Evolutionary conservation across 371 early-diverging fungal species (phyloP).

Genomic region (Cokeromyces recurvatus): DNA sequence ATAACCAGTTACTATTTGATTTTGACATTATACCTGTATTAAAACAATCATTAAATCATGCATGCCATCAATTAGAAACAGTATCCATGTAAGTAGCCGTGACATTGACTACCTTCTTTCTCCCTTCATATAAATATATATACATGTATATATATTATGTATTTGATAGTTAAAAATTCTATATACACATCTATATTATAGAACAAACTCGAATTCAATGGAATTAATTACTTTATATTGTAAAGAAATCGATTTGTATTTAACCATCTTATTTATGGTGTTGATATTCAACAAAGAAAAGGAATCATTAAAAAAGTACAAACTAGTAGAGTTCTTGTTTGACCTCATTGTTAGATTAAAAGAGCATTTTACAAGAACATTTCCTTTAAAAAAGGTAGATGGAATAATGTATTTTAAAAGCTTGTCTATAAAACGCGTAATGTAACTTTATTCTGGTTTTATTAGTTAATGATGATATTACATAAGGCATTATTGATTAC

Average conservation of each 20-base stretch:
- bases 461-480: slow-evolving; percentile 59
- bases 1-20: slow-evolving; percentile 41
- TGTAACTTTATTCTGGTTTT: not conserved
- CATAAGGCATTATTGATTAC: slow-evolving; percentile 66
- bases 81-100: slow-evolving; percentile 16
- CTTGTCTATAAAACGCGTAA: too few relatives aligned
- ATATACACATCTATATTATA: too few relatives aligned
- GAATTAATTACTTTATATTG: slow-evolving; percentile 23
- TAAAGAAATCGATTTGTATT: slow-evolving; percentile 54
- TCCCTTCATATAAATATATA: too few relatives aligned
- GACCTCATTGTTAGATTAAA: slow-evolving; percentile 61
- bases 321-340: slow-evolving; percentile 57
- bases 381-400: slow-evolving; percentile 77
- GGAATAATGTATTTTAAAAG: not conserved
- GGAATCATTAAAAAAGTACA: slow-evolving; percentile 22
- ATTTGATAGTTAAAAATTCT: too few relatives aligned
- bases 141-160: too few relatives aligned
- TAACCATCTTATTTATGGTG: slow-evolving; percentile 58
- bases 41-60: slow-evolving; percentile 44
- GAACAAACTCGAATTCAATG: not conserved
- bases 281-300: slow-evolving; percentile 39
- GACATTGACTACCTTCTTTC: too few relatives aligned
- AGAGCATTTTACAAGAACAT: slow-evolving; percentile 68
- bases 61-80: slow-evolving; percentile 22
- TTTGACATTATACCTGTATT: slow-evolving; percentile 48